Evolutionary conservation across 495 filamentous ascomycete species (phyloP).

Genomic region (Penicillium subrubescens): DNA sequence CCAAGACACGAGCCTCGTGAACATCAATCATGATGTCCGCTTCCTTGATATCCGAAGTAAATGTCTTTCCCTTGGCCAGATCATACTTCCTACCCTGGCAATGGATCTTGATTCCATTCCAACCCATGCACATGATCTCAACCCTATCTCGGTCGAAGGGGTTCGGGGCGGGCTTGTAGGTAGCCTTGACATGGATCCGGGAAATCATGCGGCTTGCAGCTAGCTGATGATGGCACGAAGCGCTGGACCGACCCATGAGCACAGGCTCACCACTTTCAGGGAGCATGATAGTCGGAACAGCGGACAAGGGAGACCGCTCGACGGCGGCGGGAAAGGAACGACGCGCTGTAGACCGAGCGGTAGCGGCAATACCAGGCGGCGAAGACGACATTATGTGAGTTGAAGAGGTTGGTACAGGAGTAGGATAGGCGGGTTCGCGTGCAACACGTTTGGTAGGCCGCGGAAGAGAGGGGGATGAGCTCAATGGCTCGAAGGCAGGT

Average conservation of each 20-base stretch:
- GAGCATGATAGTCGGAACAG: conserved; percentile 77
- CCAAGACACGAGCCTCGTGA: conserved; percentile 83
- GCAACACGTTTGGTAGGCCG: conserved; percentile 70
- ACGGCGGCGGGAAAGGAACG: conserved; percentile 70
- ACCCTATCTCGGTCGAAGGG: conserved; percentile 68
- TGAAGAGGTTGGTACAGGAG: conserved; percentile 89
- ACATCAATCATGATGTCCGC: conserved; percentile 96
- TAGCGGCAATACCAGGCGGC: conserved; percentile 60
- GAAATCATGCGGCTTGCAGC: conserved; percentile 90
- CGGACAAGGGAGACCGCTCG: conserved; percentile 82
- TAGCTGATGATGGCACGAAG: conserved; percentile 87
- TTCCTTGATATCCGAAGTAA: conserved; percentile 85
- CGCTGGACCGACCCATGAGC: conserved; percentile 89
- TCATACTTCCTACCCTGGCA: conserved; percentile 88
- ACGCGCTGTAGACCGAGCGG: conserved; percentile 36
- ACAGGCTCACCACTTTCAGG: conserved; percentile 79
- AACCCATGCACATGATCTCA: conserved; percentile 86
- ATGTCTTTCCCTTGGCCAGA: conserved; percentile 83
- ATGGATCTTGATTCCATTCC: conserved; percentile 94
- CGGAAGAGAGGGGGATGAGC: conserved; percentile 82
- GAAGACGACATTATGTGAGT: conserved; percentile 91
- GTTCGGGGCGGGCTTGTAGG: conserved; percentile 70
- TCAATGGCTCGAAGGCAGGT: conserved; percentile 90
- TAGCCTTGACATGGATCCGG: conserved; percentile 86
- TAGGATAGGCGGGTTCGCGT: conserved; percentile 69